These are phyloP conservation scores for Phyllosticta citriasiana DNA, from an alignment of 2,329 filamentous ascomycete species.

Conservation along the genomic window DNA sequence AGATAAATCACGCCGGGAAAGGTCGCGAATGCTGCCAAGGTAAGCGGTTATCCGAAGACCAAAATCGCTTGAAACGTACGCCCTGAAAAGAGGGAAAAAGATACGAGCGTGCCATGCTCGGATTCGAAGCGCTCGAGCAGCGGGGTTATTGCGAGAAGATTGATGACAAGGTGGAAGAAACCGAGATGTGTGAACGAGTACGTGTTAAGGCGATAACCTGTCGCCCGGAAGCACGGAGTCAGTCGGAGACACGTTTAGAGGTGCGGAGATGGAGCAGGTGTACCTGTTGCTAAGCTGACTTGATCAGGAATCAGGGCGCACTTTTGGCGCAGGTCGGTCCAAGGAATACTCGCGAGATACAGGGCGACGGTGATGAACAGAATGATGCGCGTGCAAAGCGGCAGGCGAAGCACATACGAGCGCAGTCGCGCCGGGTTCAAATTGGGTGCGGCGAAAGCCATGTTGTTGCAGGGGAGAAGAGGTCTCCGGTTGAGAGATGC, in stretches of 20 bases:
- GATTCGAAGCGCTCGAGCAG: conserved; percentile 87
- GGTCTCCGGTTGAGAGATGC: not conserved
- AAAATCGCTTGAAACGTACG: conserved; percentile 50
- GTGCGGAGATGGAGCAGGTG: conserved; percentile 23
- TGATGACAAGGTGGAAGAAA: conserved; percentile 70
- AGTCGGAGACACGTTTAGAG: not conserved
- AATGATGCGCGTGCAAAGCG: conserved; percentile 70
- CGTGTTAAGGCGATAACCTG: conserved; percentile 88
- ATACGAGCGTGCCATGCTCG: conserved; percentile 82
- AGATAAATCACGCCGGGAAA: conserved; percentile 77
- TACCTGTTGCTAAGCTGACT: conserved; percentile 62
- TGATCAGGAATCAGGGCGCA: conserved; percentile 69
- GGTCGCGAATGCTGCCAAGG: conserved; percentile 29
- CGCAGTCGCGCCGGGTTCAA: conserved; percentile 67
- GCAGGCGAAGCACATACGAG: conserved; percentile 75
- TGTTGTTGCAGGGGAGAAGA: conserved; percentile 16
- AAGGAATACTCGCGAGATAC: conserved; percentile 60
- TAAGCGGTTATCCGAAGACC: conserved; percentile 14
- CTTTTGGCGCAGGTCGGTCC: conserved; percentile 66
- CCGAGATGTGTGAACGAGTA: conserved; percentile 80
- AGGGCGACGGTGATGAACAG: conserved; percentile 56
- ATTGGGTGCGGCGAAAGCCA: conserved; percentile 40
- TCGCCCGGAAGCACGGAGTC: not conserved
- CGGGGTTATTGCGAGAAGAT: conserved; percentile 72
- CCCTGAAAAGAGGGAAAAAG: conserved; percentile 79